Evolutionary conservation across 2,329 filamentous ascomycete species (phyloP).

Genomic region (Cadophora gregata): DNA sequence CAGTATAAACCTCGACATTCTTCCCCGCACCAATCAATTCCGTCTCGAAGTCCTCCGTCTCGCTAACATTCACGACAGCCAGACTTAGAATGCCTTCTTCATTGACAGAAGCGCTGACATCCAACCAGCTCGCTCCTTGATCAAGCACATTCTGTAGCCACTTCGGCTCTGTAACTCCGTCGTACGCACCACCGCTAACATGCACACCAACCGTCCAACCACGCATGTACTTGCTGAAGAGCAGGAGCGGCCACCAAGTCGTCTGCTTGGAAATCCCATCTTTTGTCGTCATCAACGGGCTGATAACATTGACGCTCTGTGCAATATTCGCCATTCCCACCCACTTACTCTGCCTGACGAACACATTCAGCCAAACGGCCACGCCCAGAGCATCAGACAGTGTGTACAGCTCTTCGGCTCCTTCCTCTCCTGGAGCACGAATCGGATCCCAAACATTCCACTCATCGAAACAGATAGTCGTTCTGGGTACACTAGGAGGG

Average conservation of each 20-base stretch:
- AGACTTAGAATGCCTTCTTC: constrained; percentile 66
- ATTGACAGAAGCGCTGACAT: constrained; percentile 66
- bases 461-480: constrained; percentile 72
- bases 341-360: constrained; percentile 65
- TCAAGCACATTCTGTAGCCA: constrained; percentile 71
- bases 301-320: constrained; percentile 72
- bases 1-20: constrained; percentile 65
- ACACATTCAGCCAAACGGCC: constrained; percentile 67
- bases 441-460: constrained; percentile 74
- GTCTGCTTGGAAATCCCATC: constrained; percentile 66
- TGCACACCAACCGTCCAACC: constrained; percentile 72
- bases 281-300: constrained; percentile 66
- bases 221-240: constrained; percentile 74
- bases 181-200: constrained; percentile 67
- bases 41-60: constrained; percentile 63
- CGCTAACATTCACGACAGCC: constrained; percentile 75
- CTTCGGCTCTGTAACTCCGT: constrained; percentile 67
- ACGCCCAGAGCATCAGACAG: constrained; percentile 69
- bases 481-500: constrained; percentile 45
- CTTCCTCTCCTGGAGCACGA: constrained; percentile 64
- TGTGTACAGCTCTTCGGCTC: constrained; percentile 68
- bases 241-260: constrained; percentile 66
- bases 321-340: constrained; percentile 72
- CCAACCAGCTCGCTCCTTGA: constrained; percentile 69
- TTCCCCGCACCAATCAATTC: constrained; percentile 62